Evolutionary conservation across 441 rosid genomes (phyloP).

Genomic region (Macaranga tanarius): DNA sequence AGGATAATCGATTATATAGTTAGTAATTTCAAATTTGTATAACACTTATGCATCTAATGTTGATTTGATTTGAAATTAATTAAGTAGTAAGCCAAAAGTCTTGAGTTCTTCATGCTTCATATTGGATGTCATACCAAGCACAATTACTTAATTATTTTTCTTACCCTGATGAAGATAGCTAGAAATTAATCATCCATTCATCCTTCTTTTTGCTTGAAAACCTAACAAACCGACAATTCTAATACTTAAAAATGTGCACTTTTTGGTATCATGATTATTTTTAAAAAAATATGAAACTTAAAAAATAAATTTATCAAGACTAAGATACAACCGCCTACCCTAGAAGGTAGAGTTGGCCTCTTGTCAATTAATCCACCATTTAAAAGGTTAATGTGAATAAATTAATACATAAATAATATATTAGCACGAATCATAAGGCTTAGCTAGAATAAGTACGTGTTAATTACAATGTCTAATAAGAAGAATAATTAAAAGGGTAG

Average conservation of each 20-base stretch:
- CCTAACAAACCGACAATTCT: constrained; percentile 21
- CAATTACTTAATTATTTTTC: background rate
- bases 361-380: constrained; percentile 7
- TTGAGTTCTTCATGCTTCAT: too few species aligned
- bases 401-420: background rate
- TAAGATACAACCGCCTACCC: constrained; percentile 22
- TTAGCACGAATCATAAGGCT: constrained; percentile 8
- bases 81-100: too few species aligned
- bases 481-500: background rate
- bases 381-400: background rate
- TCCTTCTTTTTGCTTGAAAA: constrained; percentile 4
- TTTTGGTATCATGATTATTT: constrained; percentile 4
- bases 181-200: constrained; percentile 3
- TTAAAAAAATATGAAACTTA: background rate
- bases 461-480: background rate
- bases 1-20: too few species aligned
- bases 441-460: background rate
- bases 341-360: background rate
- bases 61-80: too few species aligned
- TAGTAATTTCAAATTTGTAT: too few species aligned
- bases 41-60: too few species aligned
- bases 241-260: constrained; percentile 13
- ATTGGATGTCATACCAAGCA: background rate
- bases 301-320: background rate
- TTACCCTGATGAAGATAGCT: background rate